These are phyloP conservation scores for Ascochyta koolunga DNA, from an alignment of 2,329 filamentous ascomycete genomes.

Conservation along the genomic window DNA sequence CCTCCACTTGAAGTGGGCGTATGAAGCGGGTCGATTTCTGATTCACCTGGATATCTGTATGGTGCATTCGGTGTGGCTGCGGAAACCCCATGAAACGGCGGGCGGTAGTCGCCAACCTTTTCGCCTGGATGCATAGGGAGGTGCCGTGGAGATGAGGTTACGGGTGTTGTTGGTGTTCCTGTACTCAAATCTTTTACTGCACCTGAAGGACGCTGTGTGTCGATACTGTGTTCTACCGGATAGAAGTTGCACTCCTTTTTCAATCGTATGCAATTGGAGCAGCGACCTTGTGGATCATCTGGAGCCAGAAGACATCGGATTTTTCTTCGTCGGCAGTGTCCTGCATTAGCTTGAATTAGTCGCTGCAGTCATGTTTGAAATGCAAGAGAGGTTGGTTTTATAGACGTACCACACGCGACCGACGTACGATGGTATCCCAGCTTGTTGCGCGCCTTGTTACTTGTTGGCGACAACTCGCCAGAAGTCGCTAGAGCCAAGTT, in stretches of 20 bases:
- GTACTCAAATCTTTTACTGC: slow-evolving; percentile 53
- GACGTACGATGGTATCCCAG: slow-evolving; percentile 94
- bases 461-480: slow-evolving; percentile 54
- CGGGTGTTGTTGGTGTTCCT: slow-evolving; percentile 52
- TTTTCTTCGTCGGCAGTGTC: slow-evolving; percentile 89
- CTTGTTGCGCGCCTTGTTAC: slow-evolving; percentile 82
- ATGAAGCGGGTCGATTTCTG: slow-evolving; percentile 37
- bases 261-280: slow-evolving; percentile 89
- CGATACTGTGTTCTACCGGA: slow-evolving; percentile 77
- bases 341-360: slow-evolving; percentile 56
- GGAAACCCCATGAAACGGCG: slow-evolving; percentile 28
- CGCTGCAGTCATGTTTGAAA: neutral
- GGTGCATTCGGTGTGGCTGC: slow-evolving; percentile 22
- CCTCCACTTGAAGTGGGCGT: slow-evolving; percentile 31
- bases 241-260: slow-evolving; percentile 95
- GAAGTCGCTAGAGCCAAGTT: slow-evolving; percentile 46
- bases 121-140: slow-evolving; percentile 33
- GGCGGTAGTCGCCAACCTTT: slow-evolving; percentile 40
- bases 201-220: slow-evolving; percentile 55
- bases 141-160: slow-evolving; percentile 56
- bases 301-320: slow-evolving; percentile 84
- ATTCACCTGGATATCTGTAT: slow-evolving; percentile 35
- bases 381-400: neutral
- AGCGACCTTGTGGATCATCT: slow-evolving; percentile 76
- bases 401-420: slow-evolving; percentile 86